Conservation (phyloP, 352 stramenopile species). For the Phytophthora capsici region DNA sequence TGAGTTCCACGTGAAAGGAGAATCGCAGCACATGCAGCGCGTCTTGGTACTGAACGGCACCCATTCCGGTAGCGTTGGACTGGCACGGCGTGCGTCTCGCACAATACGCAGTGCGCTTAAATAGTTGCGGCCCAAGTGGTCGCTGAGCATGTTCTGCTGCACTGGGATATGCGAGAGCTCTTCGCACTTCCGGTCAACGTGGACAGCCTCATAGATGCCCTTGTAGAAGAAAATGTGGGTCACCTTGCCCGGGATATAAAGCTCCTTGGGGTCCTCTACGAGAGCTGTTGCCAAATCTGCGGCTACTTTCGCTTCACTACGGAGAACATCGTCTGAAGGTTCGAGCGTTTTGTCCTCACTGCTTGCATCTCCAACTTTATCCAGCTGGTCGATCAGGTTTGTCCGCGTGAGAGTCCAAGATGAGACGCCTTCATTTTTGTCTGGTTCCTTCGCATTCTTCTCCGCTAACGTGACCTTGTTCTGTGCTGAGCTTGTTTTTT, state of each 20-base stretch:
- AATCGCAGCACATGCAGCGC: constrained; percentile 89
- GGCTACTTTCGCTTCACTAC: constrained; percentile 65
- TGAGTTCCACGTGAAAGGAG: constrained; percentile 90
- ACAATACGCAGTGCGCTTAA: constrained; percentile 81
- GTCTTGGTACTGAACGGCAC: constrained; percentile 84
- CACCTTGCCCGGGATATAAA: constrained; percentile 78
- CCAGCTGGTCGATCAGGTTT: constrained; percentile 83
- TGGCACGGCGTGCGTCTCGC: constrained; percentile 68
- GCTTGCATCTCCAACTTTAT: constrained; percentile 47
- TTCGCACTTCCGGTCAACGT: constrained; percentile 78
- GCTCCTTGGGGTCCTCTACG: constrained; percentile 72
- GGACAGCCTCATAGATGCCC: constrained; percentile 82
- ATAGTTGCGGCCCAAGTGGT: constrained; percentile 86
- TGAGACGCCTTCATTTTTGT: constrained; percentile 47
- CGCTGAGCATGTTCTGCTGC: constrained; percentile 88
- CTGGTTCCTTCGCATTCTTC: constrained; percentile 28
- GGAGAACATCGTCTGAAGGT: constrained; percentile 37
- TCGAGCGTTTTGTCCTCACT: constrained; percentile 43
- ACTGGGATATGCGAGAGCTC: constrained; percentile 80
- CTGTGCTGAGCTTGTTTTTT: constrained; percentile 19
- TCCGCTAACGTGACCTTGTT: constrained; percentile 28
- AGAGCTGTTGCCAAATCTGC: constrained; percentile 56
- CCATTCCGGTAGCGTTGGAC: constrained; percentile 67
- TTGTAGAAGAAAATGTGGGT: constrained; percentile 85
- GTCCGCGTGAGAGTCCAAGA: constrained; percentile 76